Conservation (phyloP, 2,329 filamentous ascomycete species). For the Zalaria obscura region DNA sequence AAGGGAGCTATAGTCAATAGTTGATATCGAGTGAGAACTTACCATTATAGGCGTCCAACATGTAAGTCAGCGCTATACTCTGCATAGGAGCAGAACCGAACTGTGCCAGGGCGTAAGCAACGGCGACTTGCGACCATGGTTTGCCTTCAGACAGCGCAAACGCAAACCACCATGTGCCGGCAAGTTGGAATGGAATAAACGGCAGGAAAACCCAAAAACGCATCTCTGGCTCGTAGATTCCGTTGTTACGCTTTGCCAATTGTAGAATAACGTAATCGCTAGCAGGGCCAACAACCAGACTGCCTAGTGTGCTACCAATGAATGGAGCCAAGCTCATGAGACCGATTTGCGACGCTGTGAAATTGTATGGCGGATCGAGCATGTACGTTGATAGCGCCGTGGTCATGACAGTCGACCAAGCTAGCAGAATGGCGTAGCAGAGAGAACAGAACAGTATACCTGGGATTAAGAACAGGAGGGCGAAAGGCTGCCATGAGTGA, state of each 20-base stretch:
- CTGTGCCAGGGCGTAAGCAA: constrained; percentile 23
- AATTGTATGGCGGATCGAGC: constrained; percentile 26
- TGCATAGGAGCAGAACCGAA: constrained; percentile 21
- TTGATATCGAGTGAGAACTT: constrained; percentile 8
- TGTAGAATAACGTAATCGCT: constrained; percentile 28
- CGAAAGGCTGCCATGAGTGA: constrained; percentile 23
- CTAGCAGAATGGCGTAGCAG: constrained; percentile 22
- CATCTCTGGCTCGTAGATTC: constrained; percentile 21
- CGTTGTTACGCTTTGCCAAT: constrained; percentile 17
- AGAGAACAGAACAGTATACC: constrained; percentile 24
- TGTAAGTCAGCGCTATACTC: constrained; percentile 24
- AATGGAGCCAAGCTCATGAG: constrained; percentile 38
- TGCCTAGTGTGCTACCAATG: constrained; percentile 30
- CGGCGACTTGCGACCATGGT: constrained; percentile 16
- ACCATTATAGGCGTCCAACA: constrained; percentile 24
- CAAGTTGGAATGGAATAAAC: constrained; percentile 17
- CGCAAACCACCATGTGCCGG: constrained; percentile 25
- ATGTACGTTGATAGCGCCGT: constrained; percentile 23
- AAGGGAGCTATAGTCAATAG: background rate
- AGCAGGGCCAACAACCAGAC: constrained; percentile 30
- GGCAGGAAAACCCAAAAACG: constrained; percentile 20
- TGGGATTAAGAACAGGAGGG: constrained; percentile 23
- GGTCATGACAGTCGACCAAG: constrained; percentile 24
- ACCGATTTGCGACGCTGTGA: constrained; percentile 34
- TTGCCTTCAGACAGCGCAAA: constrained; percentile 13